Evolutionary conservation across 2,329 filamentous ascomycete genomes (phyloP).

Genomic region (Neurospora sp.): DNA sequence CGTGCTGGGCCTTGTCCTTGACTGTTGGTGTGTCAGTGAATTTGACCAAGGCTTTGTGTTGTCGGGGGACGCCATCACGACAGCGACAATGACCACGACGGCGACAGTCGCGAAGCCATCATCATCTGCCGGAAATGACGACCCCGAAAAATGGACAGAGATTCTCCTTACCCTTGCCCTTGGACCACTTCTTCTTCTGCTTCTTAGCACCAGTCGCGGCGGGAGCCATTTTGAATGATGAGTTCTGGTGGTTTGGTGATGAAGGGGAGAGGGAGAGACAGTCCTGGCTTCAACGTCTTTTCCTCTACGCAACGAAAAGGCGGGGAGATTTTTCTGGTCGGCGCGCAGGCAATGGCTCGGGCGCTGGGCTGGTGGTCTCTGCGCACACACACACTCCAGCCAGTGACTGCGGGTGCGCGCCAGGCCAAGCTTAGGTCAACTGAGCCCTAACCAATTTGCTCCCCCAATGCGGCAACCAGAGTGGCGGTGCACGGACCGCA

Average conservation of each 20-base stretch:
- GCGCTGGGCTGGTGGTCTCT: background rate
- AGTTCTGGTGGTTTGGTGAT: conserved; percentile 23
- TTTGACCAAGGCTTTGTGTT: conserved; percentile 9
- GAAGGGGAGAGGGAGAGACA: conserved; percentile 9
- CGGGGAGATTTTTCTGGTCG: conserved; percentile 20
- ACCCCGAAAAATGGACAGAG: conserved; percentile 4
- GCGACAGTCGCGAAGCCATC: conserved; percentile 2
- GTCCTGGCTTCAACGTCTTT: background rate
- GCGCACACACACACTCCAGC: background rate
- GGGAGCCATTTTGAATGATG: conserved; percentile 37
- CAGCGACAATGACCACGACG: background rate
- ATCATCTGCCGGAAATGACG: conserved; percentile 1
- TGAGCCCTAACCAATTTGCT: conserved; percentile 19
- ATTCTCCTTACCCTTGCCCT: conserved; percentile 57
- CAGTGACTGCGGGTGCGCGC: conserved; percentile 9
- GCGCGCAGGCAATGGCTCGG: background rate
- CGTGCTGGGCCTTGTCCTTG: conserved; percentile 99
- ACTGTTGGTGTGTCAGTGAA: conserved; percentile 35
- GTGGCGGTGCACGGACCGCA: background rate
- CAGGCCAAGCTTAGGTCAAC: conserved; percentile 19
- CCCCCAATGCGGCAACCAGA: background rate
- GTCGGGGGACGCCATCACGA: background rate
- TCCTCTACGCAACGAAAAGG: conserved; percentile 15
- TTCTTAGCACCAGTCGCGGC: conserved; percentile 60
- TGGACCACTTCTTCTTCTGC: conserved; percentile 73